A percentile compares a stretch with the other conserved stretches of the same genome.
Evolutionary conservation across 306 rosid species (phyloP).

Genomic region (Glycine soja): DNA sequence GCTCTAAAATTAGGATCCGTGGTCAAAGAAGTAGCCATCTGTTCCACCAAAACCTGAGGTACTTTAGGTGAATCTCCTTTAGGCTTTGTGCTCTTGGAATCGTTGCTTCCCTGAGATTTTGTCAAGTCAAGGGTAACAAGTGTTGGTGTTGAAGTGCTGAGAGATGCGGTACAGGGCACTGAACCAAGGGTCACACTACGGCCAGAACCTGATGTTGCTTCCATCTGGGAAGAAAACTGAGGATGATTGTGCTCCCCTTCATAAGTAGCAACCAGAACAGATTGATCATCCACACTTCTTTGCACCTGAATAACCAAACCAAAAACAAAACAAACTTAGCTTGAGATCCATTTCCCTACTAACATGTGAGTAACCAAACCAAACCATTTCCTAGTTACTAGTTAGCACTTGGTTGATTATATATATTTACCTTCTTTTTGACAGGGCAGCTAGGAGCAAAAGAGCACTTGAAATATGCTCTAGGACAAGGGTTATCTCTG

Average conservation of each 20-base stretch:
- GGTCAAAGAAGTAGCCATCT: conserved; percentile 94
- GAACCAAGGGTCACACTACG: conserved; percentile 48
- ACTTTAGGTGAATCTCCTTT: conserved; percentile 64
- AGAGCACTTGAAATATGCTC: conserved; percentile 99
- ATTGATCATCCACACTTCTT: conserved; percentile 95
- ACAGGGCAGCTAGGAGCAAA: conserved; percentile 97
- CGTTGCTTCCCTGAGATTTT: conserved; percentile 60
- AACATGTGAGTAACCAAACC: background rate
- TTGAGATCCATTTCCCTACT: background rate
- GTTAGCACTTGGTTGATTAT: background rate
- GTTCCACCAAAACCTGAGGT: conserved; percentile 76
- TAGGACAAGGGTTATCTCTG: conserved; percentile 95
- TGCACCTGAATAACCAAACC: conserved; percentile 74
- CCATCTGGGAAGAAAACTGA: conserved; percentile 58
- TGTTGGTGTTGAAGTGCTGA: conserved; percentile 54
- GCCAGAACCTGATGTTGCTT: conserved; percentile 56
- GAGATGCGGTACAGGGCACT: conserved; percentile 44
- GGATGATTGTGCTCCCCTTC: conserved; percentile 99
- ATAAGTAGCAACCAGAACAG: conserved; percentile 86
- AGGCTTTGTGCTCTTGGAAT: conserved; percentile 49
- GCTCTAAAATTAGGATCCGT: conserved; percentile 93
- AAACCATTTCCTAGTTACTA: background rate
- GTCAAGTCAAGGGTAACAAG: conserved; percentile 65
- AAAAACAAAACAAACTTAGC: conserved; percentile 18
- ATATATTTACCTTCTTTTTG: conserved; percentile 81